phyloP scores from a whole-genome alignment of 306 rosid species.

The Quercus suber region DNA sequence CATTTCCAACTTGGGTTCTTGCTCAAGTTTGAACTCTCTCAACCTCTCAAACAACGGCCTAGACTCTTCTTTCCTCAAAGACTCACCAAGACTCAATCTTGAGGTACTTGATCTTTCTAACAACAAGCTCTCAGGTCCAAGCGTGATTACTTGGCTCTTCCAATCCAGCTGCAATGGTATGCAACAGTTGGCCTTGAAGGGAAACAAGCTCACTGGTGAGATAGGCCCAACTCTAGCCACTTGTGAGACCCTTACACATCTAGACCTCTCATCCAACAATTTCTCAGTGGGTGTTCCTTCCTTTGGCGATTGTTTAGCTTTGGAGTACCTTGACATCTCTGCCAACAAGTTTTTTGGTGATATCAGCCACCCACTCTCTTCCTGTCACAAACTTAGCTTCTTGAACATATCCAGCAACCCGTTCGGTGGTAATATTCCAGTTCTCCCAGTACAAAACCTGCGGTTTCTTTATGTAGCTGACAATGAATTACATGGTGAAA shows the following conservation, averaged over 20 bases:
- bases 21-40: slow-evolving; percentile 50
- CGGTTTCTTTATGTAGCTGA: slow-evolving; percentile 42
- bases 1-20: slow-evolving; percentile 35
- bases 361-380: slow-evolving; percentile 32
- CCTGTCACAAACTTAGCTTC: slow-evolving; percentile 43
- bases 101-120: slow-evolving; percentile 58
- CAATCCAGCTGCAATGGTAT: slow-evolving; percentile 36
- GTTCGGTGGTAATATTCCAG: slow-evolving; percentile 59
- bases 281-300: slow-evolving; percentile 50
- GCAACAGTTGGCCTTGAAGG: slow-evolving; percentile 38
- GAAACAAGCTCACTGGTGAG: slow-evolving; percentile 65
- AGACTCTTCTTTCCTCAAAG: slow-evolving; percentile 28
- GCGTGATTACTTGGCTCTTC: slow-evolving; percentile 51
- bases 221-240: slow-evolving; percentile 27
- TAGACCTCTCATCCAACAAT: slow-evolving; percentile 76
- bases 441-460: slow-evolving; percentile 43
- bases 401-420: slow-evolving; percentile 66
- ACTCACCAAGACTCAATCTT: slow-evolving; percentile 25
- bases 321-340: slow-evolving; percentile 68
- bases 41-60: slow-evolving; percentile 62
- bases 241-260: slow-evolving; percentile 32
- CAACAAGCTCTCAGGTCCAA: slow-evolving; percentile 56
- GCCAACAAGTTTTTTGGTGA: slow-evolving; percentile 67
- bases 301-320: slow-evolving; percentile 58
- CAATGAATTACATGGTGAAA: slow-evolving; percentile 50